Conservation (phyloP, 2,329 filamentous ascomycete genomes). For the Shiraia sp. region DNA sequence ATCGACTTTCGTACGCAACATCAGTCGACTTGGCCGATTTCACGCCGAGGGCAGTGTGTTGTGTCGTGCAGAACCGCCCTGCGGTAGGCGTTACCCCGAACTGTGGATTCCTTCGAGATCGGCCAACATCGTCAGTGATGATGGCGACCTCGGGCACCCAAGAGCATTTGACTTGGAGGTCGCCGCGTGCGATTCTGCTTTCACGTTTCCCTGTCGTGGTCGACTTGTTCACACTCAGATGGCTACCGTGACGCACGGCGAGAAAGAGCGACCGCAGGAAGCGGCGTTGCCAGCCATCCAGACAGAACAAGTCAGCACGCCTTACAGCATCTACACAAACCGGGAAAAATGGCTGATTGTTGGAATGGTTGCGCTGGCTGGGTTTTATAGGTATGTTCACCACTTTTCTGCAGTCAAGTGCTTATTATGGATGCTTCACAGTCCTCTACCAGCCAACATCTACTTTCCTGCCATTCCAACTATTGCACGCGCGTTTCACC, state of each 20-base stretch:
- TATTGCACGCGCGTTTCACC: slow-evolving; percentile 43
- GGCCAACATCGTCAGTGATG: slow-evolving; percentile 2
- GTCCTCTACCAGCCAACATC: slow-evolving; percentile 48
- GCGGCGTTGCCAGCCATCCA: slow-evolving; percentile 14
- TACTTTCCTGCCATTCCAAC: slow-evolving; percentile 44
- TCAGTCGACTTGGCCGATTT: slow-evolving; percentile 17
- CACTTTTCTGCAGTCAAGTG: background rate
- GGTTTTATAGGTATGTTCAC: slow-evolving; percentile 30
- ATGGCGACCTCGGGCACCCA: slow-evolving; percentile 1
- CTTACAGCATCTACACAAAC: slow-evolving; percentile 34
- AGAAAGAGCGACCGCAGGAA: slow-evolving; percentile 18
- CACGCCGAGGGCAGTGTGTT: slow-evolving; percentile 13
- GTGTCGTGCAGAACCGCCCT: slow-evolving; percentile 2
- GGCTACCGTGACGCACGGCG: slow-evolving; percentile 11
- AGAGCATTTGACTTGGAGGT: slow-evolving; percentile 1
- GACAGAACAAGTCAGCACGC: slow-evolving; percentile 18
- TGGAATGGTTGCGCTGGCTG: slow-evolving; percentile 35
- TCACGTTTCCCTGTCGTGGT: slow-evolving; percentile 1
- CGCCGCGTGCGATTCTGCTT: slow-evolving; percentile 6
- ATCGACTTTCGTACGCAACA: background rate
- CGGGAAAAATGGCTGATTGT: slow-evolving; percentile 39
- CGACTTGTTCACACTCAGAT: too few relatives aligned
- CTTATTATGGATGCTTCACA: slow-evolving; percentile 5
- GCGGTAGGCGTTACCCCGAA: slow-evolving; percentile 28
- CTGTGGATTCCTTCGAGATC: slow-evolving; percentile 1